Base-by-base conservation (phyloP, 139 green algal genomes). In the Coccomyxa sp. region DNA sequence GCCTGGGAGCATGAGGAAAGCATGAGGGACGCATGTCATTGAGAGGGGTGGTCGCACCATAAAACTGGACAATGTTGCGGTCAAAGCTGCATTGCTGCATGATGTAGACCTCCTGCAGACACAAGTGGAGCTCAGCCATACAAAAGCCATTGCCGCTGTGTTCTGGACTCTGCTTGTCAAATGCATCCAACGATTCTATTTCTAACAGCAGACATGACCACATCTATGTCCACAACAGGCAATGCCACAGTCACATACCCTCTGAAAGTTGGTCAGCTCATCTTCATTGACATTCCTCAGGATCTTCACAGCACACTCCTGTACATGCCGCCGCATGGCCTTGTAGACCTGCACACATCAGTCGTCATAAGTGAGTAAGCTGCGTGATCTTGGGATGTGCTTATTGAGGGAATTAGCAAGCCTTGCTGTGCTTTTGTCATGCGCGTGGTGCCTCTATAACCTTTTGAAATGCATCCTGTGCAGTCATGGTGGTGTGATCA, bases 11-110 rank as follows among this genome's bases (percentile, higher is more conserved):
- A 73, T 4, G 22, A 24, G 3, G 7, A 37, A 36, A 38, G 68
- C 68, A 38, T 24, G 31, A 73, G 6, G 27, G 18, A 39, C 29
- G 31, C 29, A 39, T 39, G 9, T 73, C 31, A 35, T 22, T 39
- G n/a, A n/a, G n/a, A n/a, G n/a, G n/a, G n/a, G 12, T 27, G 35
- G 50, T 39, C 38, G 78, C 78, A 22, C 78, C 78, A 37, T 78
- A 82, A 38, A 82, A 78, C 39, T 82, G 78, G n/a, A 78, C 55
- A 36, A 82, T 69, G 50, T 78, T 78, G 71, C 72, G 71, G 72
- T 71, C 54, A 50, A 50, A 72, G 54, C 54, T 79, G 44, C 55
- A 72, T 14, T 69, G 36, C 44, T 72, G 55, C 73, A 77, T 54
- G 73, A 77, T 77, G 39, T 55, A 39, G 29, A 77, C 44, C 73